These are phyloP conservation scores for Pestalotiopsis sp. DNA, from an alignment of 2,329 filamentous ascomycete species.

Conservation along the genomic window DNA sequence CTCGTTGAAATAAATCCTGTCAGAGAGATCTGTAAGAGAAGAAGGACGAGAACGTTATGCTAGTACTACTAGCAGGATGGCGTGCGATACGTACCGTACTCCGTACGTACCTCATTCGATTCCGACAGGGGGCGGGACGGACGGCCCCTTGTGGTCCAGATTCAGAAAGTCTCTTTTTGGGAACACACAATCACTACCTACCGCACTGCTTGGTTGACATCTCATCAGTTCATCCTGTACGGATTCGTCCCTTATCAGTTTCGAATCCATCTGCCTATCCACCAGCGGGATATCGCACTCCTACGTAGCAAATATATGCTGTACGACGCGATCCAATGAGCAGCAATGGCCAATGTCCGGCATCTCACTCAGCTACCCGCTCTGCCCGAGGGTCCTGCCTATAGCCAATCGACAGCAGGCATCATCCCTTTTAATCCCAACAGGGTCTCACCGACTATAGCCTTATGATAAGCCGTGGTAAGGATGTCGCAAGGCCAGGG, in stretches of 20 bases:
- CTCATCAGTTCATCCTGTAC: background rate
- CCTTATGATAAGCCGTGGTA: background rate
- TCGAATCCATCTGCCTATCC: background rate
- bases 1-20: no score
- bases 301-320: background rate
- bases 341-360: background rate
- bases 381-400: background rate
- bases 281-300: background rate
- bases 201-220: background rate
- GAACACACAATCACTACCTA: no score
- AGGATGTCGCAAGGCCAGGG: background rate
- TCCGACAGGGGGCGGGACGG: no score
- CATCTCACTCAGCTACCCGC: background rate
- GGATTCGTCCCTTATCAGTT: background rate
- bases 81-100: no score
- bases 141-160: no score
- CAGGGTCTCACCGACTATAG: background rate
- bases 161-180: no score
- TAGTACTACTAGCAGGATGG: no score
- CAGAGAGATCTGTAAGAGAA: no score
- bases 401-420: background rate
- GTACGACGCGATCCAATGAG: background rate
- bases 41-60: no score
- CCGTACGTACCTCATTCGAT: no score
- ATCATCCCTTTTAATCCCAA: background rate